Evolutionary conservation across 192 early-diverging fungal genomes (phyloP).

Genomic region (Coemansia furcata): DNA sequence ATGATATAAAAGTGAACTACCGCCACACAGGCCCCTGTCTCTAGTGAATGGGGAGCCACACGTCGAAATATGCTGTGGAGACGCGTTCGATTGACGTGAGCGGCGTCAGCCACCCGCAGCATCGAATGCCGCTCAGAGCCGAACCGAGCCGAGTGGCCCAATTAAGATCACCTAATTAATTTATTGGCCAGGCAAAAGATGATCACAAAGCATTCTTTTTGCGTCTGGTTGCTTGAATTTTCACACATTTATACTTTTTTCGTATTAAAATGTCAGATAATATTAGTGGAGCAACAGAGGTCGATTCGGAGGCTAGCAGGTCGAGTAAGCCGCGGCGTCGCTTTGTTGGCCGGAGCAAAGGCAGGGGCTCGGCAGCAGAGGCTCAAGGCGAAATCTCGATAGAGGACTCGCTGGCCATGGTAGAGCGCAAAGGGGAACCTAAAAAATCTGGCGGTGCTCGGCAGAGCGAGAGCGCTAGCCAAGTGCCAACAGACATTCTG

Average conservation of each 20-base stretch:
- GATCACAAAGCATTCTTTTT: neutral
- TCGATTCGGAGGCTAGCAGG: neutral
- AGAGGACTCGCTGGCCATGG: conserved; percentile 45
- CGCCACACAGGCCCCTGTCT: neutral
- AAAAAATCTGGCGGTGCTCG: neutral
- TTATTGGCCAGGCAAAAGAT: neutral
- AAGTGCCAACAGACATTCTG: conserved; percentile 83
- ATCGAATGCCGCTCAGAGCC: neutral
- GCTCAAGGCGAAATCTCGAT: conserved; percentile 31
- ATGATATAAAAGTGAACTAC: neutral
- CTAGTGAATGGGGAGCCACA: neutral
- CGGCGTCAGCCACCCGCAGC: neutral
- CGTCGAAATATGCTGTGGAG: neutral
- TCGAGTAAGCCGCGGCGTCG: conserved; percentile 44
- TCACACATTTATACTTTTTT: neutral
- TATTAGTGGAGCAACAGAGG: neutral
- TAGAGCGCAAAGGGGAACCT: conserved; percentile 3
- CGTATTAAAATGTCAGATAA: neutral
- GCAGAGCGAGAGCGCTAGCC: conserved; percentile 54
- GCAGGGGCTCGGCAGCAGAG: neutral
- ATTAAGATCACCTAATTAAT: too few relatives aligned
- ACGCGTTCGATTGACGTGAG: neutral
- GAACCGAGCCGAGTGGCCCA: neutral
- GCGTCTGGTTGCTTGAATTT: neutral
- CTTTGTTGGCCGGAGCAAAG: conserved; percentile 42